Conservation (phyloP, 225 moss, liverwort and hornwort genomes). For the Antitrichia curtipendula region DNA sequence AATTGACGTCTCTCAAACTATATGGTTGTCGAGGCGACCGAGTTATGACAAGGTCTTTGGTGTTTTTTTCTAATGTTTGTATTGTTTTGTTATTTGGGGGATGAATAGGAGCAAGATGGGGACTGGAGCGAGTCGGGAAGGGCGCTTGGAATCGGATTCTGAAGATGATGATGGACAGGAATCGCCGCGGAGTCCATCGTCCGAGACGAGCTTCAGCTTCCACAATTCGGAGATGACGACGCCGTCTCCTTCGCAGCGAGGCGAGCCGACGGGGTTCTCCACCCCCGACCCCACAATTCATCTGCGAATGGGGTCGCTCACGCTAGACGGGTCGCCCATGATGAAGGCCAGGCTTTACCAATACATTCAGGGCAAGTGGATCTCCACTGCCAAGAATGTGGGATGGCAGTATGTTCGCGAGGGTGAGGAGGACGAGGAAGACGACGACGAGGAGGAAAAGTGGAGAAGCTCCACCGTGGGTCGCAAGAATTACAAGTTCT, state of each 20-base stretch:
- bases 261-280: not conserved
- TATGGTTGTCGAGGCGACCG: not conserved
- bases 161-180: conserved; percentile 21
- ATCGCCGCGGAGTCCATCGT: conserved; percentile 12
- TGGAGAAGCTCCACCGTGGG: conserved; percentile 42
- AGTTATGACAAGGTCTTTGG: not conserved
- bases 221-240: not conserved
- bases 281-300: not conserved
- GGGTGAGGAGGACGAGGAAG: conserved; percentile 32
- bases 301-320: conserved; percentile 18
- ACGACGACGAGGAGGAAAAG: conserved; percentile 41
- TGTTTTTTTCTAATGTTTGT: not conserved
- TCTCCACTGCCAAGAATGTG: conserved; percentile 40
- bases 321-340: not conserved
- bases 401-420: conserved; percentile 55
- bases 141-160: conserved; percentile 23
- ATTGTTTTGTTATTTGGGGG: not conserved
- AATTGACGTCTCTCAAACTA: not conserved
- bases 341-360: conserved; percentile 52
- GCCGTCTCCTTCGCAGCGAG: conserved; percentile 1
- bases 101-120: conserved; percentile 11
- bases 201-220: conserved; percentile 7
- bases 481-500: conserved; percentile 35
- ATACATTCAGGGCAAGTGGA: conserved; percentile 57
- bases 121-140: conserved; percentile 26